phyloP scores from a whole-genome alignment of 2,329 filamentous ascomycete genomes.

The Thermochaetoides dissita region DNA sequence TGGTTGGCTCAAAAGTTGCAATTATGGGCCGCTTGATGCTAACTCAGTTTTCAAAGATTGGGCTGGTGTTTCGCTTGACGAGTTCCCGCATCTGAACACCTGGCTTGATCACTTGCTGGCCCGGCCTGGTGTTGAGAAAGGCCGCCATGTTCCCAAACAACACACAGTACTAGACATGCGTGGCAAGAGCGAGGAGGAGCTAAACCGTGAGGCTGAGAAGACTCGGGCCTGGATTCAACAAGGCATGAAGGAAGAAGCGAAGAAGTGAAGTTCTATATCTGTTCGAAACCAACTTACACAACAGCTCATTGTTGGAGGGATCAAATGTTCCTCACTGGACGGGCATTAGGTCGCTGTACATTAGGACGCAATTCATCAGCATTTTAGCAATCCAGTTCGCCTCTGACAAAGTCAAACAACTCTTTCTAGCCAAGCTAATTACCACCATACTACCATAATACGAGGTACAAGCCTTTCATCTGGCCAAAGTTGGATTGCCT shows the following conservation, averaged over 20 bases:
- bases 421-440: too few species aligned
- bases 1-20: neutral
- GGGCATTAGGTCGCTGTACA: too few species aligned
- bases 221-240: conserved; percentile 45
- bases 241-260: conserved; percentile 48
- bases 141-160: conserved; percentile 48
- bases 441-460: too few species aligned
- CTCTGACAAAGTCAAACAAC: too few species aligned
- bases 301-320: too few species aligned
- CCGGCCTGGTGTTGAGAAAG: conserved; percentile 61
- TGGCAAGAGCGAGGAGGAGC: conserved; percentile 26
- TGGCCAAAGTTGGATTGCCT: too few species aligned
- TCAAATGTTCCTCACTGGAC: too few species aligned
- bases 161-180: conserved; percentile 39
- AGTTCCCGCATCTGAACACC: conserved; percentile 61
- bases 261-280: conserved; percentile 20
- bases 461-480: too few species aligned
- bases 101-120: conserved; percentile 62
- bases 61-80: conserved; percentile 14
- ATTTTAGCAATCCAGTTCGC: too few species aligned
- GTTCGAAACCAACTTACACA: too few species aligned
- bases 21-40: neutral
- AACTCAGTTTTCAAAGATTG: conserved; percentile 8
- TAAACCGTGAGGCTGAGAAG: conserved; percentile 37
- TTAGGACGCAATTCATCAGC: too few species aligned